Conservation (phyloP, 768 basidiomycete species). For the Mycena epipterygia region DNA sequence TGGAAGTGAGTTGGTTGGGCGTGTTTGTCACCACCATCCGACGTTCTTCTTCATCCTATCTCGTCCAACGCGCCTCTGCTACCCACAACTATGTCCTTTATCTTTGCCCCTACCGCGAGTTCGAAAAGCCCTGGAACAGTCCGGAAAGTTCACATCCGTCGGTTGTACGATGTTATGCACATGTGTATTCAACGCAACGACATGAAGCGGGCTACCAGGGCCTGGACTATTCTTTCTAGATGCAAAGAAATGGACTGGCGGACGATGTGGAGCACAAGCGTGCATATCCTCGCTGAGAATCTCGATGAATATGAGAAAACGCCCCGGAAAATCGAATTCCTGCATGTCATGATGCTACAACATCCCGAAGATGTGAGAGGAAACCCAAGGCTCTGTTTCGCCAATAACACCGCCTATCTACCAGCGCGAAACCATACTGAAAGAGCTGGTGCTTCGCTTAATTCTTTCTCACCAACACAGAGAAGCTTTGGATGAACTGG, state of each 20-base stretch:
- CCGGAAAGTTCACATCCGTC: slow-evolving; percentile 80
- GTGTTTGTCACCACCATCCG: slow-evolving; percentile 12
- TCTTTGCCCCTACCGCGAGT: slow-evolving; percentile 69
- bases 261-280: slow-evolving; percentile 76
- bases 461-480: slow-evolving; percentile 69
- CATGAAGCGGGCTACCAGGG: slow-evolving; percentile 70
- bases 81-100: slow-evolving; percentile 55
- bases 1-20: not conserved
- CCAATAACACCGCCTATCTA: slow-evolving; percentile 13
- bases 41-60: not conserved
- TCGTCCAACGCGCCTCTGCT: not conserved
- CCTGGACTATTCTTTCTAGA: slow-evolving; percentile 81
- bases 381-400: slow-evolving; percentile 3
- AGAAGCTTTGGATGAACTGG: slow-evolving; percentile 87
- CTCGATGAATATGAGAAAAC: slow-evolving; percentile 43
- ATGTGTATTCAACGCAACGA: slow-evolving; percentile 79
- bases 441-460: slow-evolving; percentile 80
- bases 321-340: slow-evolving; percentile 65
- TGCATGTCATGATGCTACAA: slow-evolving; percentile 81
- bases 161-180: slow-evolving; percentile 81
- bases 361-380: slow-evolving; percentile 71
- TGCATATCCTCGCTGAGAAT: slow-evolving; percentile 64
- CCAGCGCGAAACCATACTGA: slow-evolving; percentile 82
- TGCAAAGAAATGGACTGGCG: slow-evolving; percentile 87
- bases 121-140: slow-evolving; percentile 64